Conservation (phyloP, 192 early-diverging fungal genomes). For the Coemansia sp. region DNA sequence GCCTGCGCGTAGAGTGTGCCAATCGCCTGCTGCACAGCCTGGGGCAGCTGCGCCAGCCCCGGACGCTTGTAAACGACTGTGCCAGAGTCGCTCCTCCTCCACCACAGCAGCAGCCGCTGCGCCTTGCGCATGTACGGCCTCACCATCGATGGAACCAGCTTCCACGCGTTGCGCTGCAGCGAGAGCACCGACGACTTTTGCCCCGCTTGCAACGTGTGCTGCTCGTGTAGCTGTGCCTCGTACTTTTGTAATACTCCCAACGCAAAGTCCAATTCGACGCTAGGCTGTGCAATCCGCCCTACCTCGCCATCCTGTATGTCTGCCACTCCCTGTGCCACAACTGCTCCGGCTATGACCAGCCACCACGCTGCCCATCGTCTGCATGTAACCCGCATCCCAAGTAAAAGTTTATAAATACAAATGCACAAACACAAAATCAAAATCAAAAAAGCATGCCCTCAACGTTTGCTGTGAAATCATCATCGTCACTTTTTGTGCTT, state of each 20-base stretch:
- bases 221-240: background rate
- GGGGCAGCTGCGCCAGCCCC: background rate
- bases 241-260: constrained; percentile 12
- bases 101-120: background rate
- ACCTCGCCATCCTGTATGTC: background rate
- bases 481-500: too few species aligned
- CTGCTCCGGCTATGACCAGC: background rate
- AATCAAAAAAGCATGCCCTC: too few species aligned
- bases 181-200: background rate
- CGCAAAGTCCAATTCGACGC: background rate
- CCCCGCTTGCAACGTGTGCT: background rate
- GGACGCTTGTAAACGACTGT: background rate
- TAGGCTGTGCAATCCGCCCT: background rate
- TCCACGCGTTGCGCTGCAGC: constrained; percentile 8
- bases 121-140: constrained; percentile 3
- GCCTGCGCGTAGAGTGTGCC: constrained; percentile 11
- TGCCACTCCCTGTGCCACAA: background rate
- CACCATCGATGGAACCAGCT: constrained; percentile 6
- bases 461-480: too few species aligned
- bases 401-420: too few species aligned
- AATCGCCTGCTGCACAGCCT: constrained; percentile 9
- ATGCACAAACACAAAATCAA: too few species aligned
- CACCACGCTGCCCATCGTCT: background rate
- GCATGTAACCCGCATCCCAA: background rate
- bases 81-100: background rate